Percentiles rank a stretch among this genome's conserved stretches.
Conservation (phyloP, 306 rosid species). For the Crotalaria pallida region DNA sequence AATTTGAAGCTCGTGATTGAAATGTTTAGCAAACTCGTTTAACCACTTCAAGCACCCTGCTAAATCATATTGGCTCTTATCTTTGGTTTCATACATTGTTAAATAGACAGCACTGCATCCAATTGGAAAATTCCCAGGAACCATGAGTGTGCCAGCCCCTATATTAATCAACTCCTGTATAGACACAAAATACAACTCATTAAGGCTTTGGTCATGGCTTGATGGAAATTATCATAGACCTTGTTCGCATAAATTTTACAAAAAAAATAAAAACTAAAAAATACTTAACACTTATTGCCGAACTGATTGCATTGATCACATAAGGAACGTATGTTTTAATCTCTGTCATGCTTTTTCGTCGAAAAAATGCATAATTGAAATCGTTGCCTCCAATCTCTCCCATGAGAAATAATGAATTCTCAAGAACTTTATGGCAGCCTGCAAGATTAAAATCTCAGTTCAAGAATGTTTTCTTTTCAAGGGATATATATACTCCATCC, state of each 20-base stretch:
- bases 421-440: conserved; percentile 27
- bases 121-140: conserved; percentile 46
- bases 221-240: not conserved
- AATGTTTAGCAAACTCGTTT: conserved; percentile 35
- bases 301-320: conserved; percentile 8
- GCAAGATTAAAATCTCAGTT: not conserved
- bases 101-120: conserved; percentile 33
- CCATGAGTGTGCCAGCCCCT: conserved; percentile 42
- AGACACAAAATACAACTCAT: not conserved
- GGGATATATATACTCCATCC: too few relatives aligned
- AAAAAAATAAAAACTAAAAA: too few relatives aligned
- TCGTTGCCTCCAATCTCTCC: conserved; percentile 46
- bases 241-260: not conserved
- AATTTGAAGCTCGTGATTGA: conserved; percentile 32
- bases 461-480: too few relatives aligned
- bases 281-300: not conserved
- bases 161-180: conserved; percentile 39
- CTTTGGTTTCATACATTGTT: conserved; percentile 14
- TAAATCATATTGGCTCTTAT: conserved; percentile 28
- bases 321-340: conserved; percentile 16
- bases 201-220: not conserved
- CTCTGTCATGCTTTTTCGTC: not conserved
- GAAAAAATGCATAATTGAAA: conserved; percentile 14
- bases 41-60: conserved; percentile 45
- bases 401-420: conserved; percentile 23